Conservation (phyloP, 78 protist species). For the Diacronema lutheri region DNA sequence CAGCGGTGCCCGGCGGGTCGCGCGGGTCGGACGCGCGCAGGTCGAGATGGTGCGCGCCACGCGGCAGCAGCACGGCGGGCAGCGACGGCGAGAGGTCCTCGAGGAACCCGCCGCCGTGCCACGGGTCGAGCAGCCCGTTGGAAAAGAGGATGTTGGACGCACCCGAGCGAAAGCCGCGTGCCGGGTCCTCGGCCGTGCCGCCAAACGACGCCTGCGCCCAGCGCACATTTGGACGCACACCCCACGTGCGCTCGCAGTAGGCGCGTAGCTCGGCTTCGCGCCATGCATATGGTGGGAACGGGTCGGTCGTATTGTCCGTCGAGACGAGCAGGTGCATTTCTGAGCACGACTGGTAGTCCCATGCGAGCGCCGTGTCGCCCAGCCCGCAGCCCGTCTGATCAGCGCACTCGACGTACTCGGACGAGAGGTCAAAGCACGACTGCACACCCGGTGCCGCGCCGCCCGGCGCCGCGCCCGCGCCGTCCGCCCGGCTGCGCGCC, state of each 20-base stretch:
- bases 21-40: not conserved
- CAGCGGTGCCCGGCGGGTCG: not conserved
- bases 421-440: too few relatives aligned
- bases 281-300: not conserved
- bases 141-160: slow-evolving; percentile 26
- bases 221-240: not conserved
- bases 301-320: not conserved
- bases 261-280: too few relatives aligned
- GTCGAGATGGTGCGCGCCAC: slow-evolving; percentile 42
- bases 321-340: not conserved
- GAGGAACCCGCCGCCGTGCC: slow-evolving; percentile 18
- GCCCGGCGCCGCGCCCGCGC: too few relatives aligned
- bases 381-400: too few relatives aligned
- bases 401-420: too few relatives aligned
- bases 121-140: slow-evolving; percentile 12
- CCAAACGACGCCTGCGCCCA: not conserved
- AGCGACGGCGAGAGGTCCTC: not conserved
- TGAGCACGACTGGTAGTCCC: not conserved
- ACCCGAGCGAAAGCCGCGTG: not conserved
- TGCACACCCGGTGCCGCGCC: too few relatives aligned
- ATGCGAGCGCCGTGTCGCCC: not conserved
- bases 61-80: not conserved
- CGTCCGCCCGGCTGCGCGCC: too few relatives aligned
- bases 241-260: not conserved
- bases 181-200: not conserved